phyloP scores from a whole-genome alignment of 2,329 filamentous ascomycete genomes.

The Davidsoniella virescens region DNA sequence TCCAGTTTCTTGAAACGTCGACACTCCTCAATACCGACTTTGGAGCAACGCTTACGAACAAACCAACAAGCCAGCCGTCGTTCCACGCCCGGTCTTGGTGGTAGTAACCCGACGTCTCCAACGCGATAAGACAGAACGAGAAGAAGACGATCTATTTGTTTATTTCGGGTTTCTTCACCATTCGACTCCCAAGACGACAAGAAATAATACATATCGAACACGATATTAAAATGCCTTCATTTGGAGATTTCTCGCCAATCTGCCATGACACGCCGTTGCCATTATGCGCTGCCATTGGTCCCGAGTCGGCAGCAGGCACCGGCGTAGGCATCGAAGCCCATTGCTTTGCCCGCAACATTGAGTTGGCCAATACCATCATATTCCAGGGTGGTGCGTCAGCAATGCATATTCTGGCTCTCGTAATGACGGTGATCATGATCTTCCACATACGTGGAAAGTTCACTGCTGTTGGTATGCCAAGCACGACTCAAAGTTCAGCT shows the following conservation, averaged over 20 bases:
- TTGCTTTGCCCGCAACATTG: conserved; percentile 90
- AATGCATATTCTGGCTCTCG: conserved; percentile 77
- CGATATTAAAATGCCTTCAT: conserved; percentile 48
- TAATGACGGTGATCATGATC: conserved; percentile 96
- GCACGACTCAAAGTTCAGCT: neutral
- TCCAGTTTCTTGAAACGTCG: no score
- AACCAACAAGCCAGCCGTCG: no score
- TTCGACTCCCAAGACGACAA: neutral
- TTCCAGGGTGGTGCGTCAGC: conserved; percentile 85
- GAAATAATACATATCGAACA: no score
- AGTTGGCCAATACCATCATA: conserved; percentile 95
- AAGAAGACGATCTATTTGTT: no score
- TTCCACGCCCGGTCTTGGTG: no score
- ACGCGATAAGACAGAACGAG: no score
- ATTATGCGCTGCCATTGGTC: conserved; percentile 71
- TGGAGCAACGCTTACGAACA: no score
- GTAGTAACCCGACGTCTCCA: no score
- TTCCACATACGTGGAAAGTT: conserved; percentile 95
- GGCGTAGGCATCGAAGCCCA: conserved; percentile 67
- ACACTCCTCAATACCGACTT: no score
- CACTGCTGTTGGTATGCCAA: conserved; percentile 71
- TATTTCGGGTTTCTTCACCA: conserved; percentile 14
- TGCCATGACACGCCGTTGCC: conserved; percentile 76
- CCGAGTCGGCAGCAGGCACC: conserved; percentile 49
- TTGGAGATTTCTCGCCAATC: conserved; percentile 78